Evolutionary conservation across 2,329 filamentous ascomycete species (phyloP), one percentile per base, ranked within the genome.

Genomic region (Thelonectria blattea): DNA sequence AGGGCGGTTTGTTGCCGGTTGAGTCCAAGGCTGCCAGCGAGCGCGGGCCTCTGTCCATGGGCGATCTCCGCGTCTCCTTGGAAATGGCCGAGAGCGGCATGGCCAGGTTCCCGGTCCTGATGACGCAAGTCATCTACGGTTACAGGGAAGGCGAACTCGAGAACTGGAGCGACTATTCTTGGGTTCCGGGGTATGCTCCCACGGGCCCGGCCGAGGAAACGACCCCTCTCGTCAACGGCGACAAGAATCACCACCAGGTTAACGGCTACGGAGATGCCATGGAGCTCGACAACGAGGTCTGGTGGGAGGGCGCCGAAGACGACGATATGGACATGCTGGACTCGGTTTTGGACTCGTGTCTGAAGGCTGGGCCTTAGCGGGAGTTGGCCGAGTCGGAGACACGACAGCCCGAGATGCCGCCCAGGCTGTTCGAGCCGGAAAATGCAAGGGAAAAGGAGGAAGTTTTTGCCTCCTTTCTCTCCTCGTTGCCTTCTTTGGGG

Each of bases 121-220:
- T 87, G 27, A 88, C 90, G 43, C 83, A 87, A 55, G 86, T 97
- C 47, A 80, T 89, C 69, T 85, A 88, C 62, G 84, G 85, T 6
- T 93, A 91, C 70, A 83, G 90, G 32, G 92, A 95, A 71, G 89
- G 90, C 56, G 91, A 93, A 73, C 80, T 92, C 14, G 90, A 92
- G 66, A 81, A 85, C 58, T 88, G 85, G 79, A 75, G 85, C 46
- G 84, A 88, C 67, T 86, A 88, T 68, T 83, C 83, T 1, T 87
- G 79, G 73, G 66, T 84, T 22, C 78, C 81, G 17, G 78, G 76
- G 30, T 52, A 74, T 62, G 60, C 72, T 30, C 75, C 75, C 11
- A 52, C 58, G 11, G 58, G 59, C 5, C 50, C 52, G 22, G 56
- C 67, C 5, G 70, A 73, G 24, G 71, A 72, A 45, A 71, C 76